A percentile compares a stretch with the other conserved stretches of the same genome.
Evolutionary conservation across 257 asterid species (phyloP).

Genomic region (Nicotiana tabacum): DNA sequence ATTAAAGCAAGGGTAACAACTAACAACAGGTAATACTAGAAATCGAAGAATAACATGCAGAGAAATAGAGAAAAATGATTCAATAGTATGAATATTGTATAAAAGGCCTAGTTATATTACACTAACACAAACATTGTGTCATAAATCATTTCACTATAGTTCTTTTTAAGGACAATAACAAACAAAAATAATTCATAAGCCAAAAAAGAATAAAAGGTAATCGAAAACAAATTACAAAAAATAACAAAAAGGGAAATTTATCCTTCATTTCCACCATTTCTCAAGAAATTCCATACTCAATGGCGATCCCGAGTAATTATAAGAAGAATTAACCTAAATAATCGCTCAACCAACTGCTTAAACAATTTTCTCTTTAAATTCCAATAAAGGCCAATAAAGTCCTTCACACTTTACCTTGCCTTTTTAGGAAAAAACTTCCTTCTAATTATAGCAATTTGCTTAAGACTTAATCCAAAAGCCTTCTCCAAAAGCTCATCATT

Average conservation of each 20-base stretch:
- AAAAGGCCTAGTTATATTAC: not conserved
- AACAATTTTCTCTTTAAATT: no score
- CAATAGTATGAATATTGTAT: not conserved
- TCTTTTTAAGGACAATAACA: not conserved
- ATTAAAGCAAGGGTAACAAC: no score
- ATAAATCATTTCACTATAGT: not conserved
- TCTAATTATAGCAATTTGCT: conserved; percentile 36
- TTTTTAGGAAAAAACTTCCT: conserved; percentile 32
- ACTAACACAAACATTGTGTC: not conserved
- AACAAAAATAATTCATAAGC: not conserved
- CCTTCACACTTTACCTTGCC: not conserved
- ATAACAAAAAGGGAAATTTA: no score
- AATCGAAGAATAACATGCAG: no score
- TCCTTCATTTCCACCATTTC: no score
- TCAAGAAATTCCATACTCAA: not conserved
- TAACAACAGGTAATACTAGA: no score
- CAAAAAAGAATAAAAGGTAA: not conserved
- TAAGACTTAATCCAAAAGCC: conserved; percentile 48
- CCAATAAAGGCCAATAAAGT: no score
- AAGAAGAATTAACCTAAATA: no score
- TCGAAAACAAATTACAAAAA: not conserved
- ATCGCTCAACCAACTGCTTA: no score
- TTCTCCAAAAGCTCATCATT: conserved; percentile 54
- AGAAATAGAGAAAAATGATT: no score
- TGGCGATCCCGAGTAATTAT: not conserved